Evolutionary conservation across 2,329 filamentous ascomycete species (phyloP).

Genomic region (Hypoxylon rubiginosum): DNA sequence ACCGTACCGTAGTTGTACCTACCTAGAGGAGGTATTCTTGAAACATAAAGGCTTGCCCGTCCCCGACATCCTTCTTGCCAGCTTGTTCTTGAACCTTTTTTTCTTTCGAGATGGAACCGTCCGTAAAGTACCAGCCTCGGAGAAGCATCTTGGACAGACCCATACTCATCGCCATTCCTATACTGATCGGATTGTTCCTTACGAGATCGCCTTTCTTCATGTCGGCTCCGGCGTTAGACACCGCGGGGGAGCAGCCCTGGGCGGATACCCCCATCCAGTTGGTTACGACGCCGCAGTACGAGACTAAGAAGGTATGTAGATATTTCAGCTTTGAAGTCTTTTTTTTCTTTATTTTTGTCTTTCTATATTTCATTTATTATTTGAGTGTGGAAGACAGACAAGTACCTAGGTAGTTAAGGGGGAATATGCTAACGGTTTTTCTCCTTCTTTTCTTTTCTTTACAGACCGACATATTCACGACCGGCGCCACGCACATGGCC

Average conservation of each 20-base stretch:
- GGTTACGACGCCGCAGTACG: constrained; percentile 66
- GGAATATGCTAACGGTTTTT: neutral
- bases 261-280: constrained; percentile 68
- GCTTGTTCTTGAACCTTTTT: neutral
- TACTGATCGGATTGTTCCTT: constrained; percentile 55
- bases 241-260: constrained; percentile 57
- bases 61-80: constrained; percentile 4
- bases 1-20: neutral
- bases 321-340: neutral
- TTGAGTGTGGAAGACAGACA: too few relatives aligned
- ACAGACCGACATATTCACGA: constrained; percentile 71
- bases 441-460: neutral
- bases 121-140: constrained; percentile 28
- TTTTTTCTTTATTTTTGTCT: too few relatives aligned
- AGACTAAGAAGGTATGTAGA: constrained; percentile 62
- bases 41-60: constrained; percentile 16
- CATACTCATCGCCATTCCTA: constrained; percentile 52
- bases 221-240: constrained; percentile 48
- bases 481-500: constrained; percentile 72
- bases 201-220: constrained; percentile 57
- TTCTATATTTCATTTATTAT: too few relatives aligned
- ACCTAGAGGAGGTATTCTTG: neutral
- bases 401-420: neutral
- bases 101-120: constrained; percentile 26
- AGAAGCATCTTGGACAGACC: constrained; percentile 47